Evolutionary conservation across 2,329 filamentous ascomycete genomes (phyloP).

Genomic region (Talaromyces sp.): DNA sequence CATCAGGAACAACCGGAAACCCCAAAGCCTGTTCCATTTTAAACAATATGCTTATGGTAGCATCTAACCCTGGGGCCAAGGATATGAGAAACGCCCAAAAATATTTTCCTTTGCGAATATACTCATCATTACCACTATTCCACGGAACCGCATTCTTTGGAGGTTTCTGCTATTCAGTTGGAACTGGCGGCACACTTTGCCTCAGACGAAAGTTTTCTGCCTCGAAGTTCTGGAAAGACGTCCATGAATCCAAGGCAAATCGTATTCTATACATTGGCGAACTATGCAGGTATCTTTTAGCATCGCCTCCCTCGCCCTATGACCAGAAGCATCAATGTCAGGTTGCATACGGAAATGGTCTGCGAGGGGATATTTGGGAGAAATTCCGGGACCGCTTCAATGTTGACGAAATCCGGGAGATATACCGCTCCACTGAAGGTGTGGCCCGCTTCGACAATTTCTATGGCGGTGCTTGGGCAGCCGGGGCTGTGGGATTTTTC

Average conservation of each 20-base stretch:
- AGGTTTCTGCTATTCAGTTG: slow-evolving; percentile 38
- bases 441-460: slow-evolving; percentile 44
- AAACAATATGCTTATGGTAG: slow-evolving; percentile 35
- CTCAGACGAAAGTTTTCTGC: slow-evolving; percentile 44
- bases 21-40: slow-evolving; percentile 43
- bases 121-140: slow-evolving; percentile 46
- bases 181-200: slow-evolving; percentile 39
- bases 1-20: slow-evolving; percentile 46
- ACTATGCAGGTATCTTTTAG: slow-evolving; percentile 46
- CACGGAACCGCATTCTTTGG: slow-evolving; percentile 47
- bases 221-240: slow-evolving; percentile 44
- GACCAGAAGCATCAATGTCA: slow-evolving; percentile 43
- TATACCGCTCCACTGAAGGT: slow-evolving; percentile 47
- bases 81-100: slow-evolving; percentile 36
- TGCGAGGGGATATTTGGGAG: slow-evolving; percentile 48
- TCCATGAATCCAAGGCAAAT: slow-evolving; percentile 39
- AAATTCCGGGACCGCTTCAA: slow-evolving; percentile 51
- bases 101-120: slow-evolving; percentile 44
- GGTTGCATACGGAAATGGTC: slow-evolving; percentile 45
- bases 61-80: slow-evolving; percentile 30
- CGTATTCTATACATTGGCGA: slow-evolving; percentile 47
- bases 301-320: slow-evolving; percentile 40
- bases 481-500: slow-evolving; percentile 41
- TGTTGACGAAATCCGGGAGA: slow-evolving; percentile 44
- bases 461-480: slow-evolving; percentile 36